phyloP scores from a whole-genome alignment of 2,329 filamentous ascomycete species.

The Beauveria pseudobassiana region DNA sequence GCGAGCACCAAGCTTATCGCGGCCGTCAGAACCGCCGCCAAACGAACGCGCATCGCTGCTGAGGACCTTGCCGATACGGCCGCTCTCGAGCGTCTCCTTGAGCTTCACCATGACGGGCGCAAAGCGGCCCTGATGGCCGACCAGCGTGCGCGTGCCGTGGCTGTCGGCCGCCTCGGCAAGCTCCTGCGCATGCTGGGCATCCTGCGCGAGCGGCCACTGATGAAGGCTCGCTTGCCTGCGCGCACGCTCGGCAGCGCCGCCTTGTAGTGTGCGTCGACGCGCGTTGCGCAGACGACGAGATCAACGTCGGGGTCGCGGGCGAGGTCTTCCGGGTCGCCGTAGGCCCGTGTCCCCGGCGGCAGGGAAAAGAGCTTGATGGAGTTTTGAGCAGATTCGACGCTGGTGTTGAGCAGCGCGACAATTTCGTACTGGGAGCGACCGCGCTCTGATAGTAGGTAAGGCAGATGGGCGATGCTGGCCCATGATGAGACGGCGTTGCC shows the following conservation, averaged over 20 bases:
- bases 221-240: conserved; percentile 45
- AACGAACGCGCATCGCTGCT: conserved; percentile 38
- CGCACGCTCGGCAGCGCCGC: conserved; percentile 38
- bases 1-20: conserved; percentile 24
- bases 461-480: conserved; percentile 49
- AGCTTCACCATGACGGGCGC: conserved; percentile 37
- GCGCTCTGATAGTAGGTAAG: conserved; percentile 48
- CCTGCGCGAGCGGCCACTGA: conserved; percentile 51
- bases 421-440: conserved; percentile 38
- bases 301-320: conserved; percentile 43
- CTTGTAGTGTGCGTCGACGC: conserved; percentile 44
- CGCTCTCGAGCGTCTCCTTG: conserved; percentile 34
- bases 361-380: conserved; percentile 38
- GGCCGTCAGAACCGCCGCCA: conserved; percentile 29
- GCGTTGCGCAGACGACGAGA: conserved; percentile 46
- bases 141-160: conserved; percentile 27
- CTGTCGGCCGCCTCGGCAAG: conserved; percentile 29
- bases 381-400: conserved; percentile 32
- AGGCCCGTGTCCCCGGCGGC: conserved; percentile 33
- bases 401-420: conserved; percentile 45
- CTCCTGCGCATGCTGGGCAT: conserved; percentile 31
- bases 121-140: conserved; percentile 45
- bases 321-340: conserved; percentile 41
- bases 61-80: conserved; percentile 43
- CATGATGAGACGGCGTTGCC: conserved; percentile 43